These are phyloP conservation scores for Scheffersomyces ergatensis DNA, from an alignment of 805 yeast genomes.

Conservation along the genomic window DNA sequence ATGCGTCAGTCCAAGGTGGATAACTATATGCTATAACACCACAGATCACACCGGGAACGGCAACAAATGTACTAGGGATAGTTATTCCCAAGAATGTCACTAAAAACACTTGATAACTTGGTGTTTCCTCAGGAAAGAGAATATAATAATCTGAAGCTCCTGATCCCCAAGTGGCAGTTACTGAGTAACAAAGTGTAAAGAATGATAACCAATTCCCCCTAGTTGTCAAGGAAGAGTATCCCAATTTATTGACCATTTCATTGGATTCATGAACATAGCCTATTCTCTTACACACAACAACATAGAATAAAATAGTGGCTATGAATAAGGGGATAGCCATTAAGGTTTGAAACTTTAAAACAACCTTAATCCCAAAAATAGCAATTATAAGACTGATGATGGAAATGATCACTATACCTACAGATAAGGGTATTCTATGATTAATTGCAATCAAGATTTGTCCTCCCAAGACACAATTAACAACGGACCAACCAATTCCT, in stretches of 20 bases:
- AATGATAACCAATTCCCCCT: conserved; percentile 34
- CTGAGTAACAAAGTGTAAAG: conserved; percentile 33
- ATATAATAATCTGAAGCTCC: conserved; percentile 35
- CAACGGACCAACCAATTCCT: conserved; percentile 37
- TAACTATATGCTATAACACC: conserved; percentile 31
- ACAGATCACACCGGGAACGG: conserved; percentile 25
- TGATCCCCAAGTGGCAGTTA: conserved; percentile 35
- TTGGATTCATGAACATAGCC: conserved; percentile 17
- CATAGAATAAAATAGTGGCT: conserved; percentile 27
- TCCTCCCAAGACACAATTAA: conserved; percentile 38
- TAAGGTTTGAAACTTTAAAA: conserved; percentile 26
- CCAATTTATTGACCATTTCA: conserved; percentile 14
- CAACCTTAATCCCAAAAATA: conserved; percentile 29
- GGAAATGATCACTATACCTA: conserved; percentile 29
- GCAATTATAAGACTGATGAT: conserved; percentile 26
- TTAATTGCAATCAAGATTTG: conserved; percentile 26
- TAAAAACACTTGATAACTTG: conserved; percentile 20
- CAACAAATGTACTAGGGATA: conserved; percentile 34
- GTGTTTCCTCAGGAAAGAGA: conserved; percentile 28
- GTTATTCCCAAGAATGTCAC: conserved; percentile 26
- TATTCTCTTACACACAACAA: conserved; percentile 25
- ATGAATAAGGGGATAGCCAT: conserved; percentile 28
- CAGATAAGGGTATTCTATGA: conserved; percentile 21
- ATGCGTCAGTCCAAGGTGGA: conserved; percentile 30
- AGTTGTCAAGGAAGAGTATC: conserved; percentile 12